Evolutionary conservation across 371 early-diverging fungal species (phyloP), one percentile per base, ranked within the genome.

Genomic region (Apophysomyces ossiformis): DNA sequence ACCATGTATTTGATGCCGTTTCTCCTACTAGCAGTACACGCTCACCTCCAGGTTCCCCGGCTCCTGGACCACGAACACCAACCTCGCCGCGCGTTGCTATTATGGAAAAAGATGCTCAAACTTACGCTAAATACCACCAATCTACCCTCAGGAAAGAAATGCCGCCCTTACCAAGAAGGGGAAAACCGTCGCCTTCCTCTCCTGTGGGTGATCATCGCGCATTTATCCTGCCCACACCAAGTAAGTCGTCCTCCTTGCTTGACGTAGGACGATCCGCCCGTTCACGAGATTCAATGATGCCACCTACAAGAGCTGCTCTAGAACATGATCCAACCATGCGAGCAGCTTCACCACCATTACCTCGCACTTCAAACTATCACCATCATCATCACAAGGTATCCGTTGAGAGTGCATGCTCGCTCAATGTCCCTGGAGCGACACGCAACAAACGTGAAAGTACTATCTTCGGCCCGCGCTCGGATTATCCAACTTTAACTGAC

Each of bases 311-410:
- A 16, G 67, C 70, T 13, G 70, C 72, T 5, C 43, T 64, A 8
- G 81, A 80, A 18, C 71, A 75, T 45, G 81, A 80, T 60, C 70
- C 76, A 8, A 73, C 74, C 21, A 67, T 80, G 65, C 69, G 77
- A 50, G 77, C 74, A n/a, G 76, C 78, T 36, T 75, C 81, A 15
- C 78, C 80, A 37, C 75, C 81, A 15, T 63, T 70, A 6, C 67
- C 72, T 9, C 64, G 65, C 21, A 67, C 62, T 21, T 13, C 69
- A 39, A 8, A 43, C 41, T 4, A 46, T 36, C 54, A 66, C 9
- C 54, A 41, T 41, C 61, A 66, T 16, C 54, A 66, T 16, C 54
- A 50, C 21, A 50, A 50, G 11, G 1, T 50, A 50, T 50, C 54
- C 7, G 8, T 8, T 32, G 65, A 46, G 12, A 58, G 45, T 45